Conservation (phyloP, 352 stramenopile genomes). For the Phytopythium aichiense region DNA sequence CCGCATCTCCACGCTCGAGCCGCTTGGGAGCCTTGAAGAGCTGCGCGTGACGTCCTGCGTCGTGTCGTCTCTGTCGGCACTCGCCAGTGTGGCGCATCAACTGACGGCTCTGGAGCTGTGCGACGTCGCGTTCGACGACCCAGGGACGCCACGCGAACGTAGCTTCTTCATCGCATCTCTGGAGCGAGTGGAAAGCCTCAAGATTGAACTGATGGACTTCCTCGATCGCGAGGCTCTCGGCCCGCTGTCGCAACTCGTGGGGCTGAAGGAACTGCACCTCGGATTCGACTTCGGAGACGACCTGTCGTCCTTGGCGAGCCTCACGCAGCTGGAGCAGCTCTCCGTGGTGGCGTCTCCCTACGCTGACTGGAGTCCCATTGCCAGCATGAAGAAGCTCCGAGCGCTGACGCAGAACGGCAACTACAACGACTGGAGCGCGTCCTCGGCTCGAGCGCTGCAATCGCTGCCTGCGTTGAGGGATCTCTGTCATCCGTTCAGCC, state of each 20-base stretch:
- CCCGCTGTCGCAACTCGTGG: background rate
- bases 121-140: background rate
- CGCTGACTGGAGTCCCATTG: constrained; percentile 5
- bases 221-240: background rate
- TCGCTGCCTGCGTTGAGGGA: background rate
- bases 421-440: constrained; percentile 2
- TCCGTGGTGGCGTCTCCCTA: background rate
- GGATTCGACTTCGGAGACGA: constrained; percentile 5
- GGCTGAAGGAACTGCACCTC: background rate
- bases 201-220: background rate
- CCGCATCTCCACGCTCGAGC: background rate
- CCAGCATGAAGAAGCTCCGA: background rate
- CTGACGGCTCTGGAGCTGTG: background rate
- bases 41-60: background rate
- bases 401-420: background rate
- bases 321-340: background rate
- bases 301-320: background rate
- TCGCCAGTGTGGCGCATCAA: background rate
- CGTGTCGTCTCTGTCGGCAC: background rate
- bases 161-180: background rate
- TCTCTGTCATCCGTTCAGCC: background rate
- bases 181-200: background rate
- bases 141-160: background rate
- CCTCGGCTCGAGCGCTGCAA: background rate
- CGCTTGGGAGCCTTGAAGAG: background rate